Conservation (phyloP, 257 asterid genomes). For the Ophiorrhiza pumila region DNA sequence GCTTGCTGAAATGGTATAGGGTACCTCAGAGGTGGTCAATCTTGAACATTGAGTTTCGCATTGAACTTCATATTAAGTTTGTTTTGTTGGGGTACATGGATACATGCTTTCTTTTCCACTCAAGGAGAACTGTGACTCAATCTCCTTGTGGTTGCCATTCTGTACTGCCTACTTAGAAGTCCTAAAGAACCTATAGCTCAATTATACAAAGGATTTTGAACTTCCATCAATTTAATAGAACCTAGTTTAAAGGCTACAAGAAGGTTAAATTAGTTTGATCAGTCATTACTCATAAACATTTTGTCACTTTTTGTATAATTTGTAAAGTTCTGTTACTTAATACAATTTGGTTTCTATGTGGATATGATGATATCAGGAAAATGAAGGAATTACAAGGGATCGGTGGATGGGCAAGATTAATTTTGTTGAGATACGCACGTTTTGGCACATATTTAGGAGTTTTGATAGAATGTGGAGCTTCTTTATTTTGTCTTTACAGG, state of each 20-base stretch:
- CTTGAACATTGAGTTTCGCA: neutral
- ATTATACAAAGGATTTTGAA: neutral
- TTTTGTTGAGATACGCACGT: slow-evolving; percentile 90
- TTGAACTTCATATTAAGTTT: neutral
- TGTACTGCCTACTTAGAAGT: neutral
- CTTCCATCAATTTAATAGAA: neutral
- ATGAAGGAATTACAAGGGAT: slow-evolving; percentile 44
- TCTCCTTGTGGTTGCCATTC: neutral
- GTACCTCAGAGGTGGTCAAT: neutral
- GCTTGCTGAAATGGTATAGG: neutral
- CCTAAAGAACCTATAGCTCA: neutral
- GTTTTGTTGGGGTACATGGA: neutral
- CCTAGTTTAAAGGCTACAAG: neutral
- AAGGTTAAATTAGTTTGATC: neutral
- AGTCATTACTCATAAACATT: neutral
- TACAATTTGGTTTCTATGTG: slow-evolving; percentile 15
- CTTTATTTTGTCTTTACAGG: slow-evolving; percentile 82
- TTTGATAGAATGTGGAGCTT: slow-evolving; percentile 97
- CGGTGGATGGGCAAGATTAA: slow-evolving; percentile 87
- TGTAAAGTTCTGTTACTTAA: neutral
- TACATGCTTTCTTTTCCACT: neutral
- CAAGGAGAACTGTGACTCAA: neutral
- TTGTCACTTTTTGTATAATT: neutral
- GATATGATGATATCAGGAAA: slow-evolving; percentile 46
- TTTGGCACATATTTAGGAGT: slow-evolving; percentile 87